A percentile compares a stretch with the other conserved stretches of the same genome.
Evolutionary conservation across 2,329 filamentous ascomycete species (phyloP).

Genomic region (Nemania sp.): DNA sequence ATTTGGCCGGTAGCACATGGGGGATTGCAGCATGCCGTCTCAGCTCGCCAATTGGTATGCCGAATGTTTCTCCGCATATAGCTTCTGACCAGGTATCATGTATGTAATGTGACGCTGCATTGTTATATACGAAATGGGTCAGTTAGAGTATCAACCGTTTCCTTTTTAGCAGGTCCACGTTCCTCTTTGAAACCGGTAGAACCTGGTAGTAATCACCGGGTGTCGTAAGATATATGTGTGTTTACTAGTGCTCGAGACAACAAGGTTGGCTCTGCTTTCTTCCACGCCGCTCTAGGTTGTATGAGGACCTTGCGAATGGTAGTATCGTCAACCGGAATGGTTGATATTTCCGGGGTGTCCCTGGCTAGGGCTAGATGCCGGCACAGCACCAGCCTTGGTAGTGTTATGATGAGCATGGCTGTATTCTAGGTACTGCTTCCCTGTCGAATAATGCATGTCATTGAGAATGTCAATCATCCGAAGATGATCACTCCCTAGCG

Average conservation of each 20-base stretch:
- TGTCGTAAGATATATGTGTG: slow-evolving; percentile 1
- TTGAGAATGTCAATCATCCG: slow-evolving; percentile 7
- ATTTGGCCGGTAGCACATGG: slow-evolving; percentile 35
- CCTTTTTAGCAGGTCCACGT: slow-evolving; percentile 28
- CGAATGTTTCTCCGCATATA: slow-evolving; percentile 25
- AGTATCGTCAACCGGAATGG: background rate
- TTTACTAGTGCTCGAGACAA: background rate
- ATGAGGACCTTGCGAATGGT: slow-evolving; percentile 10
- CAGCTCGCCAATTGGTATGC: slow-evolving; percentile 33
- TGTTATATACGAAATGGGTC: slow-evolving; percentile 22
- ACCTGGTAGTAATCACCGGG: slow-evolving; percentile 11
- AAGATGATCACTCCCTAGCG: background rate
- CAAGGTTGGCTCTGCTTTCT: background rate
- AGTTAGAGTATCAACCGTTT: slow-evolving; percentile 22
- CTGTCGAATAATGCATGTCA: slow-evolving; percentile 7
- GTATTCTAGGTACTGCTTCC: background rate
- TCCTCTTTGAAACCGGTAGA: slow-evolving; percentile 37
- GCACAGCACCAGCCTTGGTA: background rate
- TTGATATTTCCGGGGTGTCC: background rate
- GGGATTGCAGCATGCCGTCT: slow-evolving; percentile 31
- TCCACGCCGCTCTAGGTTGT: background rate
- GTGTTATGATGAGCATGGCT: background rate
- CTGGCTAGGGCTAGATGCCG: slow-evolving; percentile 5
- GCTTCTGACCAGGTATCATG: slow-evolving; percentile 11
- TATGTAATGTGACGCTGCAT: slow-evolving; percentile 41